Evolutionary conservation across 139 green algal species (phyloP).

Genomic region (Penium margaritaceum): DNA sequence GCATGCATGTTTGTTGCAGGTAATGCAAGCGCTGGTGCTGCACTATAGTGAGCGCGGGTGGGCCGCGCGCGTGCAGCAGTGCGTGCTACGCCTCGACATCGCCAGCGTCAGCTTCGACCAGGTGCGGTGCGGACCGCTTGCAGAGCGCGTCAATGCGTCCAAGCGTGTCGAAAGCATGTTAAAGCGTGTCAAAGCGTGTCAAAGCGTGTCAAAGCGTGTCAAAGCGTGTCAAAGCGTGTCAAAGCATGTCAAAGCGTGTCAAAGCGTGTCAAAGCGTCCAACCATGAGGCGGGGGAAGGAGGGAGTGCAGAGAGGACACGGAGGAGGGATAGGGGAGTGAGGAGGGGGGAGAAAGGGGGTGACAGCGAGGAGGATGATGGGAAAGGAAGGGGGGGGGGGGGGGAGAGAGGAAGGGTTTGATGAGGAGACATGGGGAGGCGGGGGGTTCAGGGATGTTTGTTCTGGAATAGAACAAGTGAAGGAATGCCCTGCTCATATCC

Average conservation of each 20-base stretch:
- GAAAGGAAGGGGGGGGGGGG: too few relatives aligned
- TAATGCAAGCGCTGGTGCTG: slow-evolving; percentile 60
- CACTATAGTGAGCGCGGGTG: slow-evolving; percentile 54
- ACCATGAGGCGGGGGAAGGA: too few relatives aligned
- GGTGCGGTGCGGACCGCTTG: slow-evolving; percentile 28
- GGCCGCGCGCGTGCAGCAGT: slow-evolving; percentile 66
- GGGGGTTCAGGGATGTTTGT: neutral
- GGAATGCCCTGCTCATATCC: neutral
- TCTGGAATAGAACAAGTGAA: neutral
- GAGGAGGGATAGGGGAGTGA: neutral
- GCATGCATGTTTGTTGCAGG: too few relatives aligned
- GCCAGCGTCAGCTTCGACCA: slow-evolving; percentile 79
- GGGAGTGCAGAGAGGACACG: too few relatives aligned
- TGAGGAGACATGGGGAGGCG: neutral
- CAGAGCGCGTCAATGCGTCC: neutral
- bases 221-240: too few relatives aligned
- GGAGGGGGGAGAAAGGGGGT: neutral
- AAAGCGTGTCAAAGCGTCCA: too few relatives aligned
- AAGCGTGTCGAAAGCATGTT: neutral
- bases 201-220: too few relatives aligned
- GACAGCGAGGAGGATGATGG: too few relatives aligned
- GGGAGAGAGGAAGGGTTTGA: neutral
- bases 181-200: too few relatives aligned
- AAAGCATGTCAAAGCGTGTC: too few relatives aligned
- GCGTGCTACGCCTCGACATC: slow-evolving; percentile 78